Percentiles rank a stretch among this genome's conserved stretches.
Evolutionary conservation across 257 asterid genomes (phyloP).

Genomic region (Capsicum rhomboideum): DNA sequence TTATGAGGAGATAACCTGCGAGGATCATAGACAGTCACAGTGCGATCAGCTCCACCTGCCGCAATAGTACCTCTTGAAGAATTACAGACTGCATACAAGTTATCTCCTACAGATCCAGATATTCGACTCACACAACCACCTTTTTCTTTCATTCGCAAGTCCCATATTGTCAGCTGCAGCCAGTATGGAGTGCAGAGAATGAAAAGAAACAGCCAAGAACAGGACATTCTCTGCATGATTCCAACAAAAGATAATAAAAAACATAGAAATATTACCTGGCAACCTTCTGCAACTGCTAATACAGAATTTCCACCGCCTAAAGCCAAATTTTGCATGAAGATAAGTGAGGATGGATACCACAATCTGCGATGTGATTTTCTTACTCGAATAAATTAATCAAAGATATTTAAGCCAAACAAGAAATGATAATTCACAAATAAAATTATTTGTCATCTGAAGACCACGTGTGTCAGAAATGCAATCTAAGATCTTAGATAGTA

Average conservation of each 20-base stretch:
- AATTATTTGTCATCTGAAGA: background rate
- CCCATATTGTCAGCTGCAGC: constrained; percentile 82
- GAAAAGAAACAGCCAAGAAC: background rate
- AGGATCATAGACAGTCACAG: constrained; percentile 85
- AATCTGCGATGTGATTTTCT: constrained; percentile 39
- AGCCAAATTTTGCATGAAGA: constrained; percentile 38
- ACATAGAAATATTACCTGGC: constrained; percentile 45
- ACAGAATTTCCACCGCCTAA: constrained; percentile 49
- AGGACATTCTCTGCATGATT: background rate
- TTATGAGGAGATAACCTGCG: constrained; percentile 52
- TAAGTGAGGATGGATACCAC: constrained; percentile 72
- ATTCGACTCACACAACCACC: constrained; percentile 86
- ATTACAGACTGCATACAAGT: constrained; percentile 51
- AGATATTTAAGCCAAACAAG: background rate
- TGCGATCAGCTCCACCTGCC: constrained; percentile 83
- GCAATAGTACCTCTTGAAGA: constrained; percentile 77
- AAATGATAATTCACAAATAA: background rate
- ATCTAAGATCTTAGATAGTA: background rate
- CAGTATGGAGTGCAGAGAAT: background rate
- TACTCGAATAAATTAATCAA: constrained; percentile 3
- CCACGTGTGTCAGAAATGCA: background rate
- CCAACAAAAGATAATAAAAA: constrained; percentile 1
- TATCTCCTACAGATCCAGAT: constrained; percentile 78
- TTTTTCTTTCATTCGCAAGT: constrained; percentile 73
- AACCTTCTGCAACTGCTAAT: constrained; percentile 81